Evolutionary conservation across 495 filamentous ascomycete genomes (phyloP), one percentile per base, ranked within the genome.

Genomic region (Podospora sp.): DNA sequence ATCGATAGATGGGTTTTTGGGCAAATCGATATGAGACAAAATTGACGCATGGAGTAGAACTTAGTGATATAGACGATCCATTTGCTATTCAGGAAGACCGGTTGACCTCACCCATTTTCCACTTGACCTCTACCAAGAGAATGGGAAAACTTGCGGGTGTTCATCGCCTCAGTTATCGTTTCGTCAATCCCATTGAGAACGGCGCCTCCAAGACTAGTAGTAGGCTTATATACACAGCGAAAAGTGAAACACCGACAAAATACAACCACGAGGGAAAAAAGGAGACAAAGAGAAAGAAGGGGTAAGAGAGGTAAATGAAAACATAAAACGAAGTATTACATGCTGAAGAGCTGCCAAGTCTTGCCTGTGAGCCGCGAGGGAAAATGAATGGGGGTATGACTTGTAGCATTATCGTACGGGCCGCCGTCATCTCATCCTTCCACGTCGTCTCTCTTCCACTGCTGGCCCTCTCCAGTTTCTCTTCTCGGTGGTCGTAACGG

Each of bases 291-390:
- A 70, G 52, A 55, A 65, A 60, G 62, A 68, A 70, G 56, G 46
- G 53, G 49, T 68, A 52, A 75, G 67, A 73, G 68, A 72, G 58
- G 62, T 77, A 73, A 69, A 75, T 73, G 77, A 72, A 75, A 69
- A 73, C 73, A 75, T 75, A 74, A 72, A 69, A 75, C 75, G 66
- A 80, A 78, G 75, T 81, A 83, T 81, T 83, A 83, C 78, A 82
- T 77, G 81, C 77, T 80, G 77, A 79, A 78, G 76, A 80, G 78
- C 70, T 74, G 65, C 70, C 61, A 69, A 68, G 67, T 66, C 65
- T 57, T 66, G 67, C 69, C 65, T 62, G 67, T 65, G 64, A 76
- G 69, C 68, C 69, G 69, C 72, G 69, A 67, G 74, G 62, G 77
- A 65, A 67, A 72, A 72, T 67, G 69, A 68, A 75, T 66, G 75